Conservation (phyloP, 805 yeast genomes). For the Kodamaea kaohsiungensis region DNA sequence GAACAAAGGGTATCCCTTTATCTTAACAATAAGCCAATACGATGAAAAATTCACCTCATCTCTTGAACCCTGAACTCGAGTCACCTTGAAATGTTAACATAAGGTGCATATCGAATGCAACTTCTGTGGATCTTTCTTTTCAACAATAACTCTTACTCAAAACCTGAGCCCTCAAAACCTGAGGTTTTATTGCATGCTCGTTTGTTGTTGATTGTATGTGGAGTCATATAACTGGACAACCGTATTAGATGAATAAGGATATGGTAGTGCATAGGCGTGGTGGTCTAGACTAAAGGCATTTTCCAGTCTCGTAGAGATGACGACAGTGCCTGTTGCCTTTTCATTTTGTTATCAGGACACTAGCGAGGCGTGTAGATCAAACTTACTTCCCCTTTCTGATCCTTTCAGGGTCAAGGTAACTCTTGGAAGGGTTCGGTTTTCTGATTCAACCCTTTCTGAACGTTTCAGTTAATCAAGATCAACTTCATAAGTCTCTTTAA, state of each 20-base stretch:
- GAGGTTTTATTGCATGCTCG: background rate
- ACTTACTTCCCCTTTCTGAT: too few species aligned
- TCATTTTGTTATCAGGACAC: background rate
- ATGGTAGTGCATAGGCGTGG: background rate
- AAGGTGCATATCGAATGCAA: background rate
- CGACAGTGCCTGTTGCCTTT: background rate
- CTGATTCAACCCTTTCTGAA: too few species aligned
- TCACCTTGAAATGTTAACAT: background rate
- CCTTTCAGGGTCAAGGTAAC: too few species aligned
- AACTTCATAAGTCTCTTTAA: slow-evolving; percentile 10
- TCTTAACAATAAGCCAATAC: background rate
- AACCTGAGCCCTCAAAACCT: background rate
- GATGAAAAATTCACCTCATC: background rate
- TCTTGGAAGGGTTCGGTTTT: too few species aligned
- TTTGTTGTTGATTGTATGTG: background rate
- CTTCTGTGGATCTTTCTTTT: background rate
- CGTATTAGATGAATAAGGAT: background rate
- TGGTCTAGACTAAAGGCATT: background rate
- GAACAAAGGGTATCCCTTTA: background rate
- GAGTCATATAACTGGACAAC: background rate
- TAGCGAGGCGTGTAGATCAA: background rate
- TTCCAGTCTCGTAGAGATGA: background rate
- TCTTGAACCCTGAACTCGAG: background rate
- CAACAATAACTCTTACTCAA: background rate
- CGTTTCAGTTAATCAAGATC: background rate